Evolutionary conservation across 331 rosid species (phyloP).

Genomic region (Malus hybrid): DNA sequence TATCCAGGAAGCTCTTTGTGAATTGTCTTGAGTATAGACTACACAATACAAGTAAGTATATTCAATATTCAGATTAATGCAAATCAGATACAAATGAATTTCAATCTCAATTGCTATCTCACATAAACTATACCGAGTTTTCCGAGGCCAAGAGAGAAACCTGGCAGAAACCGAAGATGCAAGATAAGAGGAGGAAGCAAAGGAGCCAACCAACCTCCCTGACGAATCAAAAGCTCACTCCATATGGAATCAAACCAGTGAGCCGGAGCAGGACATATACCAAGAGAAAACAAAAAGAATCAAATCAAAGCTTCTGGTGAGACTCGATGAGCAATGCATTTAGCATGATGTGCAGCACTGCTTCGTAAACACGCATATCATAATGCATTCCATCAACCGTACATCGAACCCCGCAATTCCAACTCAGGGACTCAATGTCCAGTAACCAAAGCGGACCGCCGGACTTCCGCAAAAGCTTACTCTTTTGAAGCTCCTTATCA

Average conservation of each 20-base stretch:
- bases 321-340: slow-evolving; percentile 92
- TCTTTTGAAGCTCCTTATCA: slow-evolving; percentile 37
- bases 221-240: neutral
- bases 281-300: neutral
- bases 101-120: slow-evolving; percentile 1
- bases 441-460: slow-evolving; percentile 68
- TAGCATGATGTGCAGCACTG: slow-evolving; percentile 65
- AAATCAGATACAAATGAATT: slow-evolving; percentile 3
- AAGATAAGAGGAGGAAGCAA: neutral
- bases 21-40: neutral
- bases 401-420: slow-evolving; percentile 87
- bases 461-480: slow-evolving; percentile 46
- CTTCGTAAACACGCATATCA: slow-evolving; percentile 70
- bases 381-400: slow-evolving; percentile 97
- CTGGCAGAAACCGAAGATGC: neutral
- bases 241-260: neutral
- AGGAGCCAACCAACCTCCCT: neutral
- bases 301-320: slow-evolving; percentile 80
- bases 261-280: neutral
- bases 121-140: neutral
- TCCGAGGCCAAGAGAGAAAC: neutral
- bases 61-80: slow-evolving; percentile 22
- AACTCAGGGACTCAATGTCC: slow-evolving; percentile 77
- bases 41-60: slow-evolving; percentile 33
- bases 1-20: slow-evolving; percentile 27